These are phyloP conservation scores for Piloderma croceum DNA, from an alignment of 768 basidiomycete genomes.

Conservation along the genomic window DNA sequence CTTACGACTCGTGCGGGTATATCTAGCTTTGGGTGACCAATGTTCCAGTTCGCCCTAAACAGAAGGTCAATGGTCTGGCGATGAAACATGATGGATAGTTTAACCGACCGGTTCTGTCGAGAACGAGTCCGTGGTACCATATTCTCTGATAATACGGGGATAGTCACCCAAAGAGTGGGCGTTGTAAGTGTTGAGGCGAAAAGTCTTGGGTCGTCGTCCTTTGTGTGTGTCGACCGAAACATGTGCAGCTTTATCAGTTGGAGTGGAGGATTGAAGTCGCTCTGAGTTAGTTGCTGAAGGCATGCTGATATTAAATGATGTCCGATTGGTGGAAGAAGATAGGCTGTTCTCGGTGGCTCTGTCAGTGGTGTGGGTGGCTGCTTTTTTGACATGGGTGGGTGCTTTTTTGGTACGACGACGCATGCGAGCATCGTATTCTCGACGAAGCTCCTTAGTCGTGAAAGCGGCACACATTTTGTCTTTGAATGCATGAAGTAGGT, in stretches of 20 bases:
- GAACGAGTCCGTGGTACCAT: constrained; percentile 33
- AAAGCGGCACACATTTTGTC: constrained; percentile 16
- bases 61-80: no score
- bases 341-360: no score
- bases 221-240: not conserved
- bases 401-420: constrained; percentile 10
- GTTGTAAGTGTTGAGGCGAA: constrained; percentile 17
- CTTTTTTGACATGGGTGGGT: not conserved
- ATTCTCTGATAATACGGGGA: constrained; percentile 7
- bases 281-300: no score
- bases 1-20: constrained; percentile 31
- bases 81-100: not conserved
- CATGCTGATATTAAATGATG: no score
- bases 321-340: no score
- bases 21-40: constrained; percentile 30
- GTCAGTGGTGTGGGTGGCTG: no score
- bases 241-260: no score
- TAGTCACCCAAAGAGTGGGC: constrained; percentile 16
- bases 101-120: constrained; percentile 26
- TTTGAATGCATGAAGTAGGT: constrained; percentile 16
- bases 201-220: not conserved
- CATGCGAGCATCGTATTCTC: not conserved
- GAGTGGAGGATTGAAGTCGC: no score
- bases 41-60: constrained; percentile 37
- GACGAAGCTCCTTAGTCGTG: constrained; percentile 14